Percentiles rank a stretch among this genome's conserved stretches.
These are phyloP conservation scores for Fusarium penzigii DNA, from an alignment of 2,329 filamentous ascomycete genomes.

Conservation along the genomic window DNA sequence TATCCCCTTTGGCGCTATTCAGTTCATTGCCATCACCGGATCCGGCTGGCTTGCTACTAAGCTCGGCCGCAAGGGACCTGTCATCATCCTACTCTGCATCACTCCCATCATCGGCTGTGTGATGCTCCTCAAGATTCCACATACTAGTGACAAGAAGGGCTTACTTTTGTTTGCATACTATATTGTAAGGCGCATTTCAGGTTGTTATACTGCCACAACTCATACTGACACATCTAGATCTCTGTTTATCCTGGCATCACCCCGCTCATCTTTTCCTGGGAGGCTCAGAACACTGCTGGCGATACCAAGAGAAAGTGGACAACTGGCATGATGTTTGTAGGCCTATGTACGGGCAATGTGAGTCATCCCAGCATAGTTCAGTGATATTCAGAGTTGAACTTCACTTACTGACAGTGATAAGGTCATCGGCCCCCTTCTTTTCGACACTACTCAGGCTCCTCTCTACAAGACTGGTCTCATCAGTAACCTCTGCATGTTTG, in stretches of 20 bases:
- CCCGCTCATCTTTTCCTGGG: constrained; percentile 59
- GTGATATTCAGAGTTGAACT: no score
- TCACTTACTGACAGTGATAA: constrained; percentile 65
- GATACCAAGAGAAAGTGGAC: constrained; percentile 69
- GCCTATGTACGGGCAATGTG: no score
- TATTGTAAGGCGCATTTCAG: no score
- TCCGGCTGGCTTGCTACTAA: constrained; percentile 56
- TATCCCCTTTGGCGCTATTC: constrained; percentile 61
- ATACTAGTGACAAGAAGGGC: no score
- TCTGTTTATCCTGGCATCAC: constrained; percentile 59
- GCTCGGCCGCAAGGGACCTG: constrained; percentile 56
- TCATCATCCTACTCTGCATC: constrained; percentile 54
- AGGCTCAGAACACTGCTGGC: constrained; percentile 60
- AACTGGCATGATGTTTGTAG: constrained; percentile 61
- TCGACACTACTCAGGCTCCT: constrained; percentile 32
- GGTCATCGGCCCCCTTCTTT: constrained; percentile 51
- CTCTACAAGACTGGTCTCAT: constrained; percentile 49
- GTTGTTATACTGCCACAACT: no score
- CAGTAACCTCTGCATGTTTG: constrained; percentile 60
- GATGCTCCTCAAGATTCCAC: constrained; percentile 53
- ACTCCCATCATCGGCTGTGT: constrained; percentile 58
- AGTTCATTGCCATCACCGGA: constrained; percentile 60
- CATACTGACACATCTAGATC: no score
- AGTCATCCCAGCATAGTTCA: no score
- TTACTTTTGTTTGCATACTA: no score